These are phyloP conservation scores for Podospora australis DNA, from an alignment of 495 filamentous ascomycete species.

Conservation along the genomic window DNA sequence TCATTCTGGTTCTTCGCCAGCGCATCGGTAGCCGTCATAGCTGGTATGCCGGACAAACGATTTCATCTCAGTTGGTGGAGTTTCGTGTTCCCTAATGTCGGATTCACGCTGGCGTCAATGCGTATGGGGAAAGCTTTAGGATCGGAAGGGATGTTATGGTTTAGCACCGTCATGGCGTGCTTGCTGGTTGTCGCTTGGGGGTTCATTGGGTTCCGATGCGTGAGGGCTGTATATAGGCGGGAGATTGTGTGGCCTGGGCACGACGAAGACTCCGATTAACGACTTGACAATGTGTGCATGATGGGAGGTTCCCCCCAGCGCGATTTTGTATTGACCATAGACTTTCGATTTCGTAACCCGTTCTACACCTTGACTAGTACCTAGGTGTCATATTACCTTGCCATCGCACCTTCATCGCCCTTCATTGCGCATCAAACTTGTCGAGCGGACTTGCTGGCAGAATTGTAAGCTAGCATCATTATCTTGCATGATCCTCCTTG, in stretches of 20 bases:
- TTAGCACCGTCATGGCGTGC: slow-evolving; percentile 47
- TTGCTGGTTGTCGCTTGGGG: slow-evolving; percentile 51
- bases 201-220: slow-evolving; percentile 48
- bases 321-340: too few species aligned
- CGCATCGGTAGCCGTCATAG: slow-evolving; percentile 47
- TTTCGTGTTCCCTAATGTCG: slow-evolving; percentile 55
- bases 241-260: slow-evolving; percentile 58
- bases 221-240: slow-evolving; percentile 45
- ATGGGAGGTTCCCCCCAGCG: too few species aligned
- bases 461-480: too few species aligned
- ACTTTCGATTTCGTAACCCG: too few species aligned
- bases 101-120: slow-evolving; percentile 46
- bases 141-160: slow-evolving; percentile 38
- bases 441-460: too few species aligned
- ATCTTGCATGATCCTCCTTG: too few species aligned
- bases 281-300: background rate
- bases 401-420: too few species aligned
- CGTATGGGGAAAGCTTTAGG: slow-evolving; percentile 37
- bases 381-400: too few species aligned
- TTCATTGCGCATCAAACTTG: too few species aligned
- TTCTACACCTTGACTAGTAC: too few species aligned
- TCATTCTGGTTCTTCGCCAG: slow-evolving; percentile 68
- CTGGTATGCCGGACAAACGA: slow-evolving; percentile 42
- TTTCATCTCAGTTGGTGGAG: slow-evolving; percentile 53
- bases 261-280: slow-evolving; percentile 48